Base-by-base conservation (phyloP, 177 flowering plant genomes). In the Vitis hybrid region DNA sequence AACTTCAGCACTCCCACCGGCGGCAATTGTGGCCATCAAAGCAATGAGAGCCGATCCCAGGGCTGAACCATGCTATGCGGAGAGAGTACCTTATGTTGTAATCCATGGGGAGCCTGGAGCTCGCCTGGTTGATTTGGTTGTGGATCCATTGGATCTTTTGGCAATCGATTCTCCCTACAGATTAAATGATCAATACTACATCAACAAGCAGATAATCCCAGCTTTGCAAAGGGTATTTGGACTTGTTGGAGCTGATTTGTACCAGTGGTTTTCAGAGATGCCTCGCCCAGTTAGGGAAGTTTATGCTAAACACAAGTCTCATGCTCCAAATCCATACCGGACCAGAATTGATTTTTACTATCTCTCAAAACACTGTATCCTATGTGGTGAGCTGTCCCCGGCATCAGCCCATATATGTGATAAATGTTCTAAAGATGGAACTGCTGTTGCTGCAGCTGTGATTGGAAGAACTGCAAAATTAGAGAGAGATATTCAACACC, bases 81-180 rank as follows among this genome's bases (percentile, higher is more conserved):
- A 95, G 72, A 82, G 97, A 51, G 73, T 93, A 73, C 93, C 97
- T 34, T 95, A 93, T 77, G 89, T 91, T 62, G 99, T 93, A 51
- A 79, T 95, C 65, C 95, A 93, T 72, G 98, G 97, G 15, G 97
- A 91, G 68, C 98, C 98, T 56, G 98, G 99, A 21, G 97, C 97
- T 5, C 90, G 97, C 26, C 82, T 93, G 55, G 83, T 86, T 64
- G 98, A 95, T 71, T 85, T 93, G 97, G 98, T 93, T 60, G 90
- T 93, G 45, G 91, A 90, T 78, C 99, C 99, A 51, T 69, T 86
- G 80, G 92, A 91, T 11, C 87, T 93, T 69, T 77, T 93, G 75
- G 85, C 80, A 10, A 68, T 86, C 5, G 87, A 87, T 77, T 89
- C 99, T 39, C 97, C 93, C 30, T 88, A 70, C 63, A 84, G 95